phyloP scores from a whole-genome alignment of 2,329 filamentous ascomycete genomes.

The Escovopsis sp. region DNA sequence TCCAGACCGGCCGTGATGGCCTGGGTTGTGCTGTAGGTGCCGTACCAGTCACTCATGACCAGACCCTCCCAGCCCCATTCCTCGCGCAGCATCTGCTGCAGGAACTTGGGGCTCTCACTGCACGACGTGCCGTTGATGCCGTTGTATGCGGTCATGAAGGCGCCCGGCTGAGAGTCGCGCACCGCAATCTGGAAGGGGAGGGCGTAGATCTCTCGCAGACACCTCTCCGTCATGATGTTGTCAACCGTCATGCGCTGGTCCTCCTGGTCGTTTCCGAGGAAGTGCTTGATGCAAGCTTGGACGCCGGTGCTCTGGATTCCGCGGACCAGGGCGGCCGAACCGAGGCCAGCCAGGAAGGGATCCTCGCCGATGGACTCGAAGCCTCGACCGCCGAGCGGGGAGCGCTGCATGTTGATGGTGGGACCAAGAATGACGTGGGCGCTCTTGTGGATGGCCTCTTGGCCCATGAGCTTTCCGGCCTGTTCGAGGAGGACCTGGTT shows the following conservation, averaged over 20 bases:
- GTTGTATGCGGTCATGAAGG: constrained; percentile 47
- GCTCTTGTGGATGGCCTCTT: constrained; percentile 40
- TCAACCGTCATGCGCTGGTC: constrained; percentile 42
- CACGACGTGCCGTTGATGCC: constrained; percentile 42
- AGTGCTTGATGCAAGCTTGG: constrained; percentile 45
- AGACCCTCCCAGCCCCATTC: constrained; percentile 45
- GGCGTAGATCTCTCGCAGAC: constrained; percentile 43
- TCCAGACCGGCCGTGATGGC: constrained; percentile 38
- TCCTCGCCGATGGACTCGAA: constrained; percentile 47
- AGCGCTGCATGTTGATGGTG: constrained; percentile 48
- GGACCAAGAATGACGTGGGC: constrained; percentile 45
- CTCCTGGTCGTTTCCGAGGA: constrained; percentile 48
- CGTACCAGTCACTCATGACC: constrained; percentile 47
- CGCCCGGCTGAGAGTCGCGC: constrained; percentile 33
- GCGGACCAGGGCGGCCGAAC: constrained; percentile 36
- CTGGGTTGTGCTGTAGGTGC: constrained; percentile 39
- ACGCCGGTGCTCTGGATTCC: constrained; percentile 43
- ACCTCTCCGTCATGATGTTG: constrained; percentile 38
- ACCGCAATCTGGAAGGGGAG: constrained; percentile 44
- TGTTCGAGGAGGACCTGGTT: constrained; percentile 37
- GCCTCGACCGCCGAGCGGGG: constrained; percentile 43
- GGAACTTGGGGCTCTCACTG: constrained; percentile 36
- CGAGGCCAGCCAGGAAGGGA: constrained; percentile 39
- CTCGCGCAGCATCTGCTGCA: constrained; percentile 35
- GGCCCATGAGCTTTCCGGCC: constrained; percentile 36